Evolutionary conservation across 805 yeast genomes (phyloP).

Genomic region (Candida vartiovaarae): DNA sequence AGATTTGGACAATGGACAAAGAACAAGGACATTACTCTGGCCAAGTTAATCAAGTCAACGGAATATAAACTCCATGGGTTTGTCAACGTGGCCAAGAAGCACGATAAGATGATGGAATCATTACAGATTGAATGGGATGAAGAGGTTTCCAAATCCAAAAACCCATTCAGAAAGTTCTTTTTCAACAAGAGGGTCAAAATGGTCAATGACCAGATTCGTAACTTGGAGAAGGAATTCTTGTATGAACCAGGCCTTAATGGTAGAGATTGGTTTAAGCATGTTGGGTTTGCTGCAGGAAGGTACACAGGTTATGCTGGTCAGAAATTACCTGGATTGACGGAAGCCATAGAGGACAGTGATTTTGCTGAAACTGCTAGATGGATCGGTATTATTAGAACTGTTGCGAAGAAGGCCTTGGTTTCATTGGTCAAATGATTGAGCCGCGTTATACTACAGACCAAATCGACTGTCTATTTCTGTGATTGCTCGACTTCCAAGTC

Average conservation of each 20-base stretch:
- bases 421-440: constrained; percentile 1
- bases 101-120: constrained; percentile 19
- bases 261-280: constrained; percentile 49
- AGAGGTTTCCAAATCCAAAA: constrained; percentile 21
- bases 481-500: constrained; percentile 1
- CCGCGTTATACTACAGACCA: too few relatives aligned
- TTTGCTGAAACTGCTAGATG: constrained; percentile 25
- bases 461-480: neutral
- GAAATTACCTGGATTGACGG: constrained; percentile 44
- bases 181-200: constrained; percentile 21
- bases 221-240: constrained; percentile 39
- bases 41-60: constrained; percentile 25
- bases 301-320: constrained; percentile 52
- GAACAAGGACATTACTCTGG: constrained; percentile 14
- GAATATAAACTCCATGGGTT: constrained; percentile 22
- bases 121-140: constrained; percentile 25
- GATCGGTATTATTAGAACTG: constrained; percentile 19
- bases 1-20: constrained; percentile 6
- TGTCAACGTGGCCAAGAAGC: constrained; percentile 15
- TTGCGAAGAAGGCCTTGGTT: constrained; percentile 7
- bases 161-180: constrained; percentile 26
- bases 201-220: constrained; percentile 31
- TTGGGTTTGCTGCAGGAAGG: constrained; percentile 46
- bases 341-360: constrained; percentile 43
- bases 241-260: constrained; percentile 37